Percentiles rank a stretch among this genome's conserved stretches.
phyloP scores from a whole-genome alignment of 495 filamentous ascomycete species.

The Penicillium samsonianum region DNA sequence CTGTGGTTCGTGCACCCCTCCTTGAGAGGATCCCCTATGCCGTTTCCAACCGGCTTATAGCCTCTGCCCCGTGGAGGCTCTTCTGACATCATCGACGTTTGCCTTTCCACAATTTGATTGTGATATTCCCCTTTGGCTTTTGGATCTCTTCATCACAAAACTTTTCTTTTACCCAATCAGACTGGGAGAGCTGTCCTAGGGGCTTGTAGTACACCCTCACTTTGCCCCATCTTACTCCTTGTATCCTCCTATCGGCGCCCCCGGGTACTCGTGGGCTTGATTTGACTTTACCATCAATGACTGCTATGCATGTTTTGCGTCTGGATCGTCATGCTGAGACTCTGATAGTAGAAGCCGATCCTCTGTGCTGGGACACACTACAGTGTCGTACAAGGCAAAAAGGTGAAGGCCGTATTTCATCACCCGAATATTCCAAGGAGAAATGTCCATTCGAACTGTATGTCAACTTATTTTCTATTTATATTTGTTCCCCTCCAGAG shows the following conservation, averaged over 20 bases:
- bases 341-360: slow-evolving; percentile 13
- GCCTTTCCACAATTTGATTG: slow-evolving; percentile 5
- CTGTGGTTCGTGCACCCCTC: slow-evolving; percentile 20
- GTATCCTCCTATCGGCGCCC: not conserved
- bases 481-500: not conserved
- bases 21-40: not conserved
- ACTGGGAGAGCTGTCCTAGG: not conserved
- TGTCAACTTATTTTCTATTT: not conserved
- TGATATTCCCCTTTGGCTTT: not conserved
- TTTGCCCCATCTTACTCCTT: not conserved
- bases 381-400: slow-evolving; percentile 16
- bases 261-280: not conserved
- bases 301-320: slow-evolving; percentile 6
- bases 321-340: slow-evolving; percentile 19
- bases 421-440: slow-evolving; percentile 5
- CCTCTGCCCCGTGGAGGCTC: slow-evolving; percentile 1
- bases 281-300: not conserved
- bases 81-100: slow-evolving; percentile 19
- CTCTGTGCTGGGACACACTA: slow-evolving; percentile 17
- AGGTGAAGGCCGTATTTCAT: slow-evolving; percentile 3
- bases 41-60: not conserved
- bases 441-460: slow-evolving; percentile 16
- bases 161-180: slow-evolving; percentile 14
- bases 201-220: slow-evolving; percentile 1
- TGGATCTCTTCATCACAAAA: slow-evolving; percentile 4